Conservation (phyloP, 1,284 basidiomycete species). For the Athelia sp. region DNA sequence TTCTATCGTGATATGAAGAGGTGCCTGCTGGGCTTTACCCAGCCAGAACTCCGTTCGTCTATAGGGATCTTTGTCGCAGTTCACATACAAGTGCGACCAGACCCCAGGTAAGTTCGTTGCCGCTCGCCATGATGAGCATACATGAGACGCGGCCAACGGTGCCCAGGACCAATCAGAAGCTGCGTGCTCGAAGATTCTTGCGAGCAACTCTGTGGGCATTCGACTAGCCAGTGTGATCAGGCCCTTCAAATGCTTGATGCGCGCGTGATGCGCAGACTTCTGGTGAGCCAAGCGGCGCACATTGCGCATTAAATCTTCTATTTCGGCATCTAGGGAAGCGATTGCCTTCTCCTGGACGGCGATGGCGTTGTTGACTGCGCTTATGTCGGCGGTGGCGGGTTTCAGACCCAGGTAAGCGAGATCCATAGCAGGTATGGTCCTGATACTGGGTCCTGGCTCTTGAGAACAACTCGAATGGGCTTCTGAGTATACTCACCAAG, state of each 20-base stretch:
- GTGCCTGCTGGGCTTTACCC: constrained; percentile 33
- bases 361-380: constrained; percentile 25
- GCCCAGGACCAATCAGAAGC: constrained; percentile 48
- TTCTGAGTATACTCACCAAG: too few relatives aligned
- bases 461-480: too few relatives aligned
- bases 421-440: too few relatives aligned
- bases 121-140: constrained; percentile 56
- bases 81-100: constrained; percentile 55
- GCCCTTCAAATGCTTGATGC: constrained; percentile 40
- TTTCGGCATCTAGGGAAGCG: constrained; percentile 34
- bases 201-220: constrained; percentile 52
- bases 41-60: constrained; percentile 47
- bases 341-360: constrained; percentile 36
- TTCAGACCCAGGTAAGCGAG: neutral
- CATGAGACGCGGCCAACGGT: constrained; percentile 52
- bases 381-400: neutral
- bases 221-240: constrained; percentile 51
- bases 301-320: constrained; percentile 32
- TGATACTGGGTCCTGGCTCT: too few relatives aligned
- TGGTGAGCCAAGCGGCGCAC: constrained; percentile 40
- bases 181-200: constrained; percentile 47
- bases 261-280: constrained; percentile 33
- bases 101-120: constrained; percentile 46
- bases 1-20: constrained; percentile 40
- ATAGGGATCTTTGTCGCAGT: constrained; percentile 39